Conservation (phyloP, 306 rosid genomes). For the Rosa chinensis region DNA sequence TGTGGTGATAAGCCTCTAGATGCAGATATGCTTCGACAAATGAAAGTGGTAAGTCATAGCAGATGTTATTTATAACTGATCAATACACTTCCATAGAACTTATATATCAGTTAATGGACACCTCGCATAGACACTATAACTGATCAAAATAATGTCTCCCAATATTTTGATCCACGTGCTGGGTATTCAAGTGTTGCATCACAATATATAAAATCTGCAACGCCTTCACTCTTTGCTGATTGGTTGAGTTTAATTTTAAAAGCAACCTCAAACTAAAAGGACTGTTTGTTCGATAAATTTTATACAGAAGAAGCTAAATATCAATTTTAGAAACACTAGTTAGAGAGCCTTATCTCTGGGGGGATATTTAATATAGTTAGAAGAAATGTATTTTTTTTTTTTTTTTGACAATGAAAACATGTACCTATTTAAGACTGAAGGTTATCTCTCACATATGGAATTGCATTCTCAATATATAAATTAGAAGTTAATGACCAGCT, state of each 20-base stretch:
- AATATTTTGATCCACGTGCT: too few species aligned
- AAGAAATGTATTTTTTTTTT: too few species aligned
- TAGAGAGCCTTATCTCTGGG: too few species aligned
- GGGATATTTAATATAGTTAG: too few species aligned
- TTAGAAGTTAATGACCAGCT: neutral
- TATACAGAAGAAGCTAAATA: too few species aligned
- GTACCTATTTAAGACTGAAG: neutral
- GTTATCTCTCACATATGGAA: neutral
- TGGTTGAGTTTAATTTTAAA: neutral
- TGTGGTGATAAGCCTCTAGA: constrained; percentile 12
- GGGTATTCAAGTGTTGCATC: too few species aligned
- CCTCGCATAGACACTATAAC: neutral
- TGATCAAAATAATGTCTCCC: too few species aligned
- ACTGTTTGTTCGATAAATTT: too few species aligned
- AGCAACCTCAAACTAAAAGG: too few species aligned
- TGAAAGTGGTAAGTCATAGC: constrained; percentile 28
- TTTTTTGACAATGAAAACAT: too few species aligned
- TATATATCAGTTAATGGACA: neutral
- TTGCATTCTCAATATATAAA: neutral
- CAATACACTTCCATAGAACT: neutral
- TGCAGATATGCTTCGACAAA: constrained; percentile 30
- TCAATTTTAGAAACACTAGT: too few species aligned
- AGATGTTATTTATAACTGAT: neutral
- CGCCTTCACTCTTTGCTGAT: neutral
- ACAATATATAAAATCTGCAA: too few species aligned